These are phyloP conservation scores for Podospora bellae-mahoneyi DNA, from an alignment of 495 filamentous ascomycete genomes.

Conservation along the genomic window DNA sequence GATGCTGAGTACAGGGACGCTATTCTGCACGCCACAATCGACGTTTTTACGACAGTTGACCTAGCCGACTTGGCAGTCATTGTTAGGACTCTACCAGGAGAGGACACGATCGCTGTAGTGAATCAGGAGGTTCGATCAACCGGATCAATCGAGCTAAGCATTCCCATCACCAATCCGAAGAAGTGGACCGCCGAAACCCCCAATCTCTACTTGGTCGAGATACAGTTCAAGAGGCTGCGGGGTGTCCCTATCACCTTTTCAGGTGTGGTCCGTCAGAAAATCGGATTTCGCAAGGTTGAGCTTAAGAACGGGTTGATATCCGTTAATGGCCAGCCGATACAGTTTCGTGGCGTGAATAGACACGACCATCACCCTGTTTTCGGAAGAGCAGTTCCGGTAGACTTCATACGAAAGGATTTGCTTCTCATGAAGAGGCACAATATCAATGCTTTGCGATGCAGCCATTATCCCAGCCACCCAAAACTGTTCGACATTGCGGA, in stretches of 20 bases:
- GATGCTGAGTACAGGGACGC: conserved; percentile 55
- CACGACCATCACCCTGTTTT: conserved; percentile 60
- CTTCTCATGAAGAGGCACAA: conserved; percentile 67
- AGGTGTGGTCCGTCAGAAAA: conserved; percentile 19
- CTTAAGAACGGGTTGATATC: conserved; percentile 53
- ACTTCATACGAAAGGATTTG: conserved; percentile 56
- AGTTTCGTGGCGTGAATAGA: conserved; percentile 58
- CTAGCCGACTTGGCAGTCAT: conserved; percentile 23
- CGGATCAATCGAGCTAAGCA: conserved; percentile 31
- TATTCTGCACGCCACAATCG: conserved; percentile 46
- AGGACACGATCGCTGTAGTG: conserved; percentile 27
- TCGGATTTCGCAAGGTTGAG: conserved; percentile 61
- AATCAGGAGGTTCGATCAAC: conserved; percentile 13
- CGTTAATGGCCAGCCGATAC: conserved; percentile 57
- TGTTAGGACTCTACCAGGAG: conserved; percentile 37
- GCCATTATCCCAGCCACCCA: conserved; percentile 59
- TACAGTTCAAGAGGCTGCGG: conserved; percentile 26
- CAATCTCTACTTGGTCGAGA: conserved; percentile 50
- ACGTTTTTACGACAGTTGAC: conserved; percentile 23
- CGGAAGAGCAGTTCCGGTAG: conserved; percentile 57
- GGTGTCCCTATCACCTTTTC: too few relatives aligned
- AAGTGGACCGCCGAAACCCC: conserved; percentile 70
- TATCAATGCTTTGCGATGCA: conserved; percentile 61
- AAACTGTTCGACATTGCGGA: conserved; percentile 60
- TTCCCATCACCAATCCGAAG: conserved; percentile 44